Base-by-base conservation (phyloP, 768 basidiomycete species). In the Pisolithus tinctorius region DNA sequence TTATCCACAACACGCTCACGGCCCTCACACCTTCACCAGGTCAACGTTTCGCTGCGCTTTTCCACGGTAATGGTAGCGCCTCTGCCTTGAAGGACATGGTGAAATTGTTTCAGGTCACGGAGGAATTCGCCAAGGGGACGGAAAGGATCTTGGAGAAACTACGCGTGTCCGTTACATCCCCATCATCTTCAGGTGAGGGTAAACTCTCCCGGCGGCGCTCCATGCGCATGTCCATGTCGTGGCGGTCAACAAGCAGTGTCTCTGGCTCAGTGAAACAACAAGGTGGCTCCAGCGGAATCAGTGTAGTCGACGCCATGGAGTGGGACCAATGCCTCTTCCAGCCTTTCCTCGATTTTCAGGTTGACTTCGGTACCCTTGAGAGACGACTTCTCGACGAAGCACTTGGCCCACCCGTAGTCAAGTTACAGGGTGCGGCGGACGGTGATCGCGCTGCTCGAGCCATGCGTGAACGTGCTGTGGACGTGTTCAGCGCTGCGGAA, bases 251-350 rank as follows among this genome's bases (percentile, higher is more conserved):
- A 55, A 57, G 53, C 27, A 55, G 50, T 37, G 9, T 40, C 13
- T 42, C 38, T 17, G 48, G 51, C 44, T 29, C 58, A 13, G 62
- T 60, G 14, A 57, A 58, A 38, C 38, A 51, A 11, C 43, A 54
- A 38, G 54, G 56, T 9, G 51, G 38, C 27, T 45, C 60, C 9
- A 46, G 50, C n/a, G 27, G 45, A 5, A n/a, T 30, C 4, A 23
- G 55, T 41, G 39, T 47, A 45, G 64, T 58, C n/a, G 58, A 66
- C 39, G 64, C 56, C 13, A 52, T 45, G 57, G 83, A 85, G 52
- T 98, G 96, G 96, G 93, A 97, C 60, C 85, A 84, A 50, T 84
- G 87, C 47, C 72, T 99, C 14, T 96, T 93, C 64, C 93, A 94
- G 63, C 92, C 95, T 2, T 98, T 97, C 71, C 76, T 95, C 25